Evolutionary conservation across 306 rosid species (phyloP).

Genomic region (Quercus mongolica): DNA sequence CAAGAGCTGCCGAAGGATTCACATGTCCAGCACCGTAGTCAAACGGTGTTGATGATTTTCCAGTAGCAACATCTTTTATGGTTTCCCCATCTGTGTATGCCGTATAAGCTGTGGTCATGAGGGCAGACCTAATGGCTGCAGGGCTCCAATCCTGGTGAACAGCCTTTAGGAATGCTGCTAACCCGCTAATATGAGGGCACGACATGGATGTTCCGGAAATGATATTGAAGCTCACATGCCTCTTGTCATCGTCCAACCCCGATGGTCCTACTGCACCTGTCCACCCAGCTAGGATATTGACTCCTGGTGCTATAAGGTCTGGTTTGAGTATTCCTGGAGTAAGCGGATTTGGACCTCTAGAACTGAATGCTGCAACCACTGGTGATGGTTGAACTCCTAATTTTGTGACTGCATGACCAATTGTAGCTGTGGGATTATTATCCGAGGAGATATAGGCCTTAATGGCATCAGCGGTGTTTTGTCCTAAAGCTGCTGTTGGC

Average conservation of each 20-base stretch:
- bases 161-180: slow-evolving; percentile 73
- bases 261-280: slow-evolving; percentile 62
- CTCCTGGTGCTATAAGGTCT: slow-evolving; percentile 93
- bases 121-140: slow-evolving; percentile 82
- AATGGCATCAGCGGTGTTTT: slow-evolving; percentile 42
- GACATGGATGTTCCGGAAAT: slow-evolving; percentile 97
- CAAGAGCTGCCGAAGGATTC: slow-evolving; percentile 74
- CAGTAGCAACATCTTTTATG: slow-evolving; percentile 57
- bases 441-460: slow-evolving; percentile 50
- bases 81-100: slow-evolving; percentile 52
- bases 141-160: slow-evolving; percentile 89
- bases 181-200: slow-evolving; percentile 89
- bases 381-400: slow-evolving; percentile 82
- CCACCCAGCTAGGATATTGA: slow-evolving; percentile 96
- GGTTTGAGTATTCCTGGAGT: slow-evolving; percentile 83
- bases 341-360: slow-evolving; percentile 80
- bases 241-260: slow-evolving; percentile 40
- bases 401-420: slow-evolving; percentile 46
- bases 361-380: slow-evolving; percentile 81
- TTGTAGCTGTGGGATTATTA: slow-evolving; percentile 52
- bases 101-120: slow-evolving; percentile 87
- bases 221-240: slow-evolving; percentile 69
- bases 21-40: slow-evolving; percentile 92
- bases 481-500: slow-evolving; percentile 69
- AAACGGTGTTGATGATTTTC: slow-evolving; percentile 68